Conservation (phyloP, 2,329 filamentous ascomycete genomes). For the Cryphonectria naterciae region DNA sequence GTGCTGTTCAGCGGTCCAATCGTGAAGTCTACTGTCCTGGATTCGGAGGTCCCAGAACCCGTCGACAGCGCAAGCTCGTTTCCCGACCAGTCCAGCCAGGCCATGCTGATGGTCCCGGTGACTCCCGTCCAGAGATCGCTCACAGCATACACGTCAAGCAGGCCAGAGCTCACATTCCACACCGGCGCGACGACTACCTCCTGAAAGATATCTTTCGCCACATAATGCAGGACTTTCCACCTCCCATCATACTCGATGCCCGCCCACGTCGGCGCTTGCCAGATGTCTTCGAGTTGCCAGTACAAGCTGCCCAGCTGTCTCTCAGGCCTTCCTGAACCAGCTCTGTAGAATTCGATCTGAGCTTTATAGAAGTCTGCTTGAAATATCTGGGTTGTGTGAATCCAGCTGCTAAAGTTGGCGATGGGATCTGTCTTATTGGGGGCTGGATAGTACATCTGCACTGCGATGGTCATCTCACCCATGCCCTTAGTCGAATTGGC, state of each 20-base stretch:
- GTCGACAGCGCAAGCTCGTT: conserved; percentile 38
- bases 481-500: conserved; percentile 48
- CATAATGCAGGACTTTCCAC: conserved; percentile 66
- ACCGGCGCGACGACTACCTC: conserved; percentile 63
- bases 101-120: conserved; percentile 49
- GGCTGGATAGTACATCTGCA: conserved; percentile 59
- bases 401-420: conserved; percentile 66
- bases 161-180: conserved; percentile 53
- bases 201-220: conserved; percentile 60
- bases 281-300: conserved; percentile 69
- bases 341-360: conserved; percentile 65
- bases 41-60: conserved; percentile 37
- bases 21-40: conserved; percentile 41
- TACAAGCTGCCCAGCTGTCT: conserved; percentile 64
- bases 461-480: conserved; percentile 62
- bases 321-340: conserved; percentile 60
- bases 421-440: conserved; percentile 56
- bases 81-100: conserved; percentile 57
- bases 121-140: conserved; percentile 60
- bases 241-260: conserved; percentile 65
- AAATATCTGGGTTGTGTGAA: conserved; percentile 65
- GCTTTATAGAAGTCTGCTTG: conserved; percentile 65
- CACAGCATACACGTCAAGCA: conserved; percentile 58
- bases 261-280: conserved; percentile 67
- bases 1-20: conserved; percentile 59